Percentiles rank a stretch among this genome's conserved stretches.
phyloP scores from a whole-genome alignment of 306 rosid genomes.

The Gastrolobium bilobum region DNA sequence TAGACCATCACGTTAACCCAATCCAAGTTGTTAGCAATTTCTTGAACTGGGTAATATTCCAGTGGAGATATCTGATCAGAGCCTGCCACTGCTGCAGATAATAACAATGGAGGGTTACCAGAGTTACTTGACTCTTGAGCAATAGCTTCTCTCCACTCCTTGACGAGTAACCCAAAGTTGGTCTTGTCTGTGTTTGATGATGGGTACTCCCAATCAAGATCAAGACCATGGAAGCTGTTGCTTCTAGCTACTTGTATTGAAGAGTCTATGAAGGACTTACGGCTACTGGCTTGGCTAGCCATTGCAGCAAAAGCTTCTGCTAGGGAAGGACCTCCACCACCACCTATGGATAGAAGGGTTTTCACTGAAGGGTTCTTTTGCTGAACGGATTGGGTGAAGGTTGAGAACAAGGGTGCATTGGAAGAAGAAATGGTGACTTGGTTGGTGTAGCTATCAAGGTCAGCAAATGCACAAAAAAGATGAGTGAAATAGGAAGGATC shows the following conservation, averaged over 20 bases:
- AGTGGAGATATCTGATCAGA: conserved; percentile 41
- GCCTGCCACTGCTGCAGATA: conserved; percentile 48
- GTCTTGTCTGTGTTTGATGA: conserved; percentile 36
- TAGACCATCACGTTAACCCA: conserved; percentile 51
- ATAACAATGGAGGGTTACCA: conserved; percentile 12
- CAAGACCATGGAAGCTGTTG: conserved; percentile 54
- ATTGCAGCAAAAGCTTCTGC: conserved; percentile 29
- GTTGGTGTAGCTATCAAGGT: conserved; percentile 40
- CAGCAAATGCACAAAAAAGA: conserved; percentile 65
- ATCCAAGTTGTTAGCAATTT: conserved; percentile 33
- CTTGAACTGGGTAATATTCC: conserved; percentile 16
- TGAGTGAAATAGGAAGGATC: conserved; percentile 68
- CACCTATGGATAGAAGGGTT: conserved; percentile 61
- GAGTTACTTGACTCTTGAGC: conserved; percentile 42
- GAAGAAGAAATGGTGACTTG: conserved; percentile 48
- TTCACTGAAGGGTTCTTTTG: conserved; percentile 57
- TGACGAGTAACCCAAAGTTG: conserved; percentile 47
- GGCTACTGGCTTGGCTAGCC: not conserved
- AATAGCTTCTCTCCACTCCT: conserved; percentile 48
- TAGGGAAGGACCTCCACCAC: conserved; percentile 1
- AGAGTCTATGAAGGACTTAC: conserved; percentile 55
- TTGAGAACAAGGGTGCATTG: conserved; percentile 39
- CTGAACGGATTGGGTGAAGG: conserved; percentile 53
- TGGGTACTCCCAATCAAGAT: conserved; percentile 52
- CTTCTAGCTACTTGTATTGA: conserved; percentile 45